phyloP scores from a whole-genome alignment of 148 eudicot genomes.

The Simmondsia chinensis region DNA sequence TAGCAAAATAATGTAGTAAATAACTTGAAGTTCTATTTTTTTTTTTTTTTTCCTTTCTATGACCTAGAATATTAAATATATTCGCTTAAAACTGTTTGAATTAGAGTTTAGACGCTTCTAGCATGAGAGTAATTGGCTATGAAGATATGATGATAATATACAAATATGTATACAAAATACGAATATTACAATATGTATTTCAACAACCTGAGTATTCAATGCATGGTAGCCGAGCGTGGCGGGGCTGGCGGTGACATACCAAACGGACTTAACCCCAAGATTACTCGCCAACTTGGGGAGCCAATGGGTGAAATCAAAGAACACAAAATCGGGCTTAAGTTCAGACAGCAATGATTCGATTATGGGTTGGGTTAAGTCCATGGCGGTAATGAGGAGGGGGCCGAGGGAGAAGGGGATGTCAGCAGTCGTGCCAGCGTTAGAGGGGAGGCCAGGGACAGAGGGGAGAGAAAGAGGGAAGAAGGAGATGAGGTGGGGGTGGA shows the following conservation, averaged over 20 bases:
- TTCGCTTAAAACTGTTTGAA: too few relatives aligned
- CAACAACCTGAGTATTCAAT: conserved; percentile 12
- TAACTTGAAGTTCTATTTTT: too few relatives aligned
- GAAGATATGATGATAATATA: too few relatives aligned
- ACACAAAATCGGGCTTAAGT: conserved; percentile 30
- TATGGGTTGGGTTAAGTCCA: conserved; percentile 29
- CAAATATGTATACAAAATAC: too few relatives aligned
- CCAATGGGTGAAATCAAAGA: conserved; percentile 47
- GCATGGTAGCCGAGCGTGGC: conserved; percentile 20
- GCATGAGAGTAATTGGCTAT: too few relatives aligned
- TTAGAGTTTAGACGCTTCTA: too few relatives aligned
- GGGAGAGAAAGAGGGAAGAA: conserved; percentile 41
- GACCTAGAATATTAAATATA: too few relatives aligned
- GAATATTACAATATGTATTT: background rate
- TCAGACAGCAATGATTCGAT: conserved; percentile 16
- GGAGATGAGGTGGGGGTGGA: conserved; percentile 29
- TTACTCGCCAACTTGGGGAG: conserved; percentile 28
- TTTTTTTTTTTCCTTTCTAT: too few relatives aligned
- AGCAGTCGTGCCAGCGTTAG: conserved; percentile 31
- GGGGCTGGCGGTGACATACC: conserved; percentile 17
- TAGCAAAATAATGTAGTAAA: too few relatives aligned
- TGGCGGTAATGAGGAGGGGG: conserved; percentile 30
- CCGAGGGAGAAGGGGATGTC: conserved; percentile 30
- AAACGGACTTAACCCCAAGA: conserved; percentile 20
- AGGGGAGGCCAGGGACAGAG: conserved; percentile 31